Percentiles rank a stretch among this genome's conserved stretches.
These are phyloP conservation scores for Cucurbita ficifolia DNA, from an alignment of 306 rosid species.

Conservation along the genomic window DNA sequence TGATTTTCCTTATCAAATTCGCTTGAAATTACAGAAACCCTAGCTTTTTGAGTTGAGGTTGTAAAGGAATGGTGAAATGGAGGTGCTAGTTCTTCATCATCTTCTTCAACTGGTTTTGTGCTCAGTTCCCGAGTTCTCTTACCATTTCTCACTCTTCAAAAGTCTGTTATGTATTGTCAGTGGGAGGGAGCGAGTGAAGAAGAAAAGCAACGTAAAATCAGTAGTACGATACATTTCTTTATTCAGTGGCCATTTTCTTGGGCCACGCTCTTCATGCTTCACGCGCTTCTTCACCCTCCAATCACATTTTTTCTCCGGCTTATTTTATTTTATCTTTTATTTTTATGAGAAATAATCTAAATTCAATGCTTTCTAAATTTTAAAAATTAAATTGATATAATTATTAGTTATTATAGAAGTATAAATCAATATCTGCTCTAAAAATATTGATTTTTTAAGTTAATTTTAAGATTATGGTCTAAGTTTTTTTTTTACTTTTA, in stretches of 20 bases:
- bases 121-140: conserved; percentile 33
- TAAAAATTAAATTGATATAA: too few species aligned
- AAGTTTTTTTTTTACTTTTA: too few species aligned
- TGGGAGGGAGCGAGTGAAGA: conserved; percentile 10
- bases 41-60: too few species aligned
- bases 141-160: conserved; percentile 2
- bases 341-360: too few species aligned
- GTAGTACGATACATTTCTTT: neutral
- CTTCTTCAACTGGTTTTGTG: conserved; percentile 11
- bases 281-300: neutral
- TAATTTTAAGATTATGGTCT: too few species aligned
- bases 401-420: too few species aligned
- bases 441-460: too few species aligned
- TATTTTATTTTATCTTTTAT: too few species aligned
- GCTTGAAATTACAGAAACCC: neutral
- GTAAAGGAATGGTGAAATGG: neutral
- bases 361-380: too few species aligned
- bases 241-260: neutral
- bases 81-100: neutral
- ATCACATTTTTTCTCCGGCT: neutral
- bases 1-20: neutral
- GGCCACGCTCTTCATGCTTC: neutral
- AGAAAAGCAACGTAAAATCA: conserved; percentile 6
- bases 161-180: conserved; percentile 19
- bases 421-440: too few species aligned